Percentiles rank a stretch among this genome's conserved stretches.
phyloP scores from a whole-genome alignment of 768 basidiomycete genomes.

The Tephrocybe sp. region DNA sequence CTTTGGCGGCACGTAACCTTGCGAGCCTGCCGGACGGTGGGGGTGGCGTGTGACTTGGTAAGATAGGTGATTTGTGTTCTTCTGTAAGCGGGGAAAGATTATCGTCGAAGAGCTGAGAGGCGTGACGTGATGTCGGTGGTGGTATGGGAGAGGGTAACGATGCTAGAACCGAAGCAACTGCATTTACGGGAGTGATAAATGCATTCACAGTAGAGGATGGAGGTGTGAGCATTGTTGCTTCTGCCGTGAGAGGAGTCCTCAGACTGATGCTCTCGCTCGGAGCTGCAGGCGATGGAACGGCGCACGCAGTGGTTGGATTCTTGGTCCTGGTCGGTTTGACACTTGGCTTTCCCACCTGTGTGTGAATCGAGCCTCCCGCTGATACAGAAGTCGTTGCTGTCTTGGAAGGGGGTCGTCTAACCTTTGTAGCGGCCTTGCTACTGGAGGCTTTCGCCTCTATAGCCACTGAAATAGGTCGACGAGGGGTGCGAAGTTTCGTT shows the following conservation, averaged over 20 bases:
- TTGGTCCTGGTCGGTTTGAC: neutral
- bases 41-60: neutral
- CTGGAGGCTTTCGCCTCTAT: neutral
- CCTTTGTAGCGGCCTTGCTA: constrained; percentile 5
- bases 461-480: neutral
- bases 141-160: neutral
- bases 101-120: neutral
- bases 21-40: neutral
- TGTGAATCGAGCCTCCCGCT: neutral
- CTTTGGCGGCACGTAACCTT: neutral
- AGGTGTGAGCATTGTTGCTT: neutral
- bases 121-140: neutral
- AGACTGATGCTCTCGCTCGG: neutral
- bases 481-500: neutral
- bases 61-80: neutral
- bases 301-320: constrained; percentile 3
- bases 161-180: neutral
- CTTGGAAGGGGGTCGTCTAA: neutral
- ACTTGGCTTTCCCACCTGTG: constrained; percentile 2
- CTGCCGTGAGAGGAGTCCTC: neutral
- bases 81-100: neutral
- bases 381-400: neutral
- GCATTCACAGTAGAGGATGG: neutral
- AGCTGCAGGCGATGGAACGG: neutral
- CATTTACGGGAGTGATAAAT: neutral